Evolutionary conservation across 768 basidiomycete species (phyloP).

Genomic region (Terana coerulea): DNA sequence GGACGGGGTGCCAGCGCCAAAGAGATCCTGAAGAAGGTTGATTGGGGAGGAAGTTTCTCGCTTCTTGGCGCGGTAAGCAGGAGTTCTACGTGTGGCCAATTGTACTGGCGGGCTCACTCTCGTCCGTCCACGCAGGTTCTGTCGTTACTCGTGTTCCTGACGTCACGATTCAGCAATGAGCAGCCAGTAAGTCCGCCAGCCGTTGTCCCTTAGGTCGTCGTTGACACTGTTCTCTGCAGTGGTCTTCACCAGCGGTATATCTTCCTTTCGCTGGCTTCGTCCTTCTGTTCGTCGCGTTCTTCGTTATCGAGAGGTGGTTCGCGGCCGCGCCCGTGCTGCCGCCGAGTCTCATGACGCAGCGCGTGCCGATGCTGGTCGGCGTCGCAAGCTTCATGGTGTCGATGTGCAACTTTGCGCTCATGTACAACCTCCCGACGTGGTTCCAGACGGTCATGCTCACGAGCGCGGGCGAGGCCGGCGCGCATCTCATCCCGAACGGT

Average conservation of each 20-base stretch:
- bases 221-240: constrained; percentile 33
- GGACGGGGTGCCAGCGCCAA: constrained; percentile 61
- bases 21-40: constrained; percentile 70
- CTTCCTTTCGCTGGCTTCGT: constrained; percentile 42
- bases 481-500: constrained; percentile 61
- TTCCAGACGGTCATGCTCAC: constrained; percentile 77
- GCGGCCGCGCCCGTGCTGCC: constrained; percentile 72
- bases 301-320: constrained; percentile 58
- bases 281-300: constrained; percentile 48
- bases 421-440: constrained; percentile 81
- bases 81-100: neutral
- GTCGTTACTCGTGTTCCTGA: constrained; percentile 64
- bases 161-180: constrained; percentile 65
- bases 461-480: constrained; percentile 62
- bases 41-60: constrained; percentile 67
- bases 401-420: constrained; percentile 71
- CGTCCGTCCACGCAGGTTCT: constrained; percentile 26
- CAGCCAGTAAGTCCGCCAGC: constrained; percentile 40
- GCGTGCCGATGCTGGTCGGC: constrained; percentile 69
- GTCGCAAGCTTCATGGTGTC: constrained; percentile 70
- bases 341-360: constrained; percentile 56
- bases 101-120: neutral
- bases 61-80: constrained; percentile 56
- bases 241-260: constrained; percentile 53
- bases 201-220: neutral